Percentiles rank a stretch among this genome's conserved stretches.
phyloP scores from a whole-genome alignment of 169 alveolate genomes.

The Blepharisma undulans region DNA sequence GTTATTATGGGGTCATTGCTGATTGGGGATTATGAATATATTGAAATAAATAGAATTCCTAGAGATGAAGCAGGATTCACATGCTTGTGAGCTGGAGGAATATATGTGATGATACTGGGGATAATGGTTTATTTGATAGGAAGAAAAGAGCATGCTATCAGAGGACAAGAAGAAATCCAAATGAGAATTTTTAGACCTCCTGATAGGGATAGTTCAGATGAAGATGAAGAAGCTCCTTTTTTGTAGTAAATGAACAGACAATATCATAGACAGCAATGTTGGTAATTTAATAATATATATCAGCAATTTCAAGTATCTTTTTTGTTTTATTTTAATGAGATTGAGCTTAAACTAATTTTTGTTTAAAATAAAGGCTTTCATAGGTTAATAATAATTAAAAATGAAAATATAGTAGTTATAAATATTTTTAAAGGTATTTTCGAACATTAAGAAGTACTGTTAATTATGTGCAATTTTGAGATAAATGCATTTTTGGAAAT shows the following conservation, averaged over 20 bases:
- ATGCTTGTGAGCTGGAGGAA: conserved; percentile 1
- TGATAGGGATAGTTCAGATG: background rate
- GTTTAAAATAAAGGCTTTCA: background rate
- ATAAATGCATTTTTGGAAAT: background rate
- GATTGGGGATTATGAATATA: background rate
- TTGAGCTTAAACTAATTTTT: no score
- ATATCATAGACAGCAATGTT: background rate
- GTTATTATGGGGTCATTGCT: background rate
- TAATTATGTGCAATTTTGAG: no score
- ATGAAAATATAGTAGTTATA: no score
- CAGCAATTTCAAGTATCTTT: background rate
- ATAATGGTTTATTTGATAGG: conserved; percentile 1
- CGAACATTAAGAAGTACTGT: no score
- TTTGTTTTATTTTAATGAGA: background rate
- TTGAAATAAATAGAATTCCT: background rate
- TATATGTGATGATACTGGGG: background rate
- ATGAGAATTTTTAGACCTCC: background rate
- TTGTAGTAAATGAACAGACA: background rate
- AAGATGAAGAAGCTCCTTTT: conserved; percentile 20
- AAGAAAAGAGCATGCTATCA: background rate
- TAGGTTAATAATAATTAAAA: background rate
- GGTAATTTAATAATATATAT: background rate
- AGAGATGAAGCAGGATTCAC: conserved; percentile 2
- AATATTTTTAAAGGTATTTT: no score
- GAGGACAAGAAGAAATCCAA: background rate